Evolutionary conservation across 768 basidiomycete genomes (phyloP), one percentile per base, ranked within the genome.

Genomic region (Termitomyces titanicus): DNA sequence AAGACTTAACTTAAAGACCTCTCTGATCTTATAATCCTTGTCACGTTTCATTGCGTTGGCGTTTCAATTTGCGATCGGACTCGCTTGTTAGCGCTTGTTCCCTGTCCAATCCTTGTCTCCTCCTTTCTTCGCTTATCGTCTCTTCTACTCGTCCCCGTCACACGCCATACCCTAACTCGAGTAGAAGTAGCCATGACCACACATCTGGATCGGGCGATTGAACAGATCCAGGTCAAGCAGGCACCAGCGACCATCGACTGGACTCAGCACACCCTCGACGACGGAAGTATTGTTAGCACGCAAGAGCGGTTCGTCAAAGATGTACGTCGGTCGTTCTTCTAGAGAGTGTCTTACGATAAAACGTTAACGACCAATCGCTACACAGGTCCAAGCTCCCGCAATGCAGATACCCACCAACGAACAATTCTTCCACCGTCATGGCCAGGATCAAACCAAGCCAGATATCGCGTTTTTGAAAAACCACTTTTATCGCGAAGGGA

Each of bases 381-480:
- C 60, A 42, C 33, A 97, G 94, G 94, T 98, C 8, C 97, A 98
- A 86, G 95, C 97, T 24, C 96, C 97, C 24, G 95, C 97, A 47
- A 95, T 96, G 86, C 78, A 76, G 62, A 82, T 88, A 56, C 97
- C 97, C 1, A 94, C 95, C 2, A 84, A 90, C 62, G 91, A 90
- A 62, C 93, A 98, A 70, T 99, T 98, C 82, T 98, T 88, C 74
- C 87, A 89, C 55, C 72, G 72, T 51, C 73, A 74, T 50, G 74
- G 76, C 27, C 80, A 84, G 63, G 96, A 98, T 75, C 86, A 82
- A 42, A 81, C 86, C 27, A 98, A 96, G 71, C 96, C 96, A 10
- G 92, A 98, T 70, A 79, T 98, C 62, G 94, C 92, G 27, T 98
- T 94, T 72, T 80, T 99, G 59, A 99, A 98, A 78, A 98, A 98